Percentiles rank a stretch among this genome's conserved stretches.
phyloP scores from a whole-genome alignment of 257 asterid genomes.

The Solanum paucissectum region DNA sequence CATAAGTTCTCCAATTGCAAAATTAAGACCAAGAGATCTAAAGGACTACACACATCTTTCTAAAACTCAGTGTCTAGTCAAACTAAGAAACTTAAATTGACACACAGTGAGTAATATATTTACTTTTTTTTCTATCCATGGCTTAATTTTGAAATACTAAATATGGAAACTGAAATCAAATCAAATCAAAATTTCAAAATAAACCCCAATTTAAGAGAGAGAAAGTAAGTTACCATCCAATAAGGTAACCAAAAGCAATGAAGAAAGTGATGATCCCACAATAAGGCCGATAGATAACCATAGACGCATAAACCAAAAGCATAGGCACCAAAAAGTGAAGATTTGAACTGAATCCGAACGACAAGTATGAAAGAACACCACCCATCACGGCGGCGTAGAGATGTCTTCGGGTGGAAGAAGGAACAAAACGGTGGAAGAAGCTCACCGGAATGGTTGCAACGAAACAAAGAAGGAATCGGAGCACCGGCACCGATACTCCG shows the following conservation, averaged over 20 bases:
- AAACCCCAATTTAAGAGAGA: not conserved
- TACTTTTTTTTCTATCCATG: not conserved
- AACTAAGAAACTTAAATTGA: not conserved
- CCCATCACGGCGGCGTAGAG: constrained; percentile 78
- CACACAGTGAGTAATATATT: not conserved
- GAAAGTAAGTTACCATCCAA: constrained; percentile 62
- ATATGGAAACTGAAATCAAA: not conserved
- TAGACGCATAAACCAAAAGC: constrained; percentile 74
- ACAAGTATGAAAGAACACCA: constrained; percentile 59
- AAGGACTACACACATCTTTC: not conserved
- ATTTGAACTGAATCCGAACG: constrained; percentile 87
- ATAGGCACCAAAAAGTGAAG: constrained; percentile 83
- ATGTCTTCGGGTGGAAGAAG: constrained; percentile 56
- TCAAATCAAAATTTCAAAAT: not conserved
- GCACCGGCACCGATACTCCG: not conserved
- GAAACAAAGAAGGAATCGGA: not conserved
- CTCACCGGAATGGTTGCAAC: constrained; percentile 61
- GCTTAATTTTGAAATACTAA: not conserved
- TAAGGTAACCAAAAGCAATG: constrained; percentile 81
- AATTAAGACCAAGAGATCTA: not conserved
- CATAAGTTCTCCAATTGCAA: not conserved
- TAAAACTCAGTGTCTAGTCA: not conserved
- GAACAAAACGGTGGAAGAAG: constrained; percentile 69
- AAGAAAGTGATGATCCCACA: constrained; percentile 75
- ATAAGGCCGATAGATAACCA: constrained; percentile 46